These are phyloP conservation scores for Chaetomiaceae sp. DNA, from an alignment of 2,329 filamentous ascomycete genomes.

Conservation along the genomic window DNA sequence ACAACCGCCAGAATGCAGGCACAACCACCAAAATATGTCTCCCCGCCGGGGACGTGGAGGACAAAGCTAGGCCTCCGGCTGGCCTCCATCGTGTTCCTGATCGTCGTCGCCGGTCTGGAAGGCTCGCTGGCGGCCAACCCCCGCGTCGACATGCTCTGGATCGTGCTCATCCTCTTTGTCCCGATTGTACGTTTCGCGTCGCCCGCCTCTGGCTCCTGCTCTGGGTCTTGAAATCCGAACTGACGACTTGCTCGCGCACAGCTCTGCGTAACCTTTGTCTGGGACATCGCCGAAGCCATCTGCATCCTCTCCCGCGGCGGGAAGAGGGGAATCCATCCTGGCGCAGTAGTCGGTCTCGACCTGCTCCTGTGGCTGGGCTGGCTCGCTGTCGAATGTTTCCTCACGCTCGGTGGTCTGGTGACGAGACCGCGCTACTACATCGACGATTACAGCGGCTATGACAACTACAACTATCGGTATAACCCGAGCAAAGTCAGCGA, in stretches of 20 bases:
- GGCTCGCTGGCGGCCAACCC: neutral
- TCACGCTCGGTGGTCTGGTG: neutral
- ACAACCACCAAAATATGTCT: slow-evolving; percentile 14
- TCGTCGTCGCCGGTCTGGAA: slow-evolving; percentile 1
- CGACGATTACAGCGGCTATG: neutral
- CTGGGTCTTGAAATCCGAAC: neutral
- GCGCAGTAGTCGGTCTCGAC: slow-evolving; percentile 25
- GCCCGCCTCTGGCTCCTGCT: neutral
- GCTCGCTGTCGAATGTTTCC: neutral
- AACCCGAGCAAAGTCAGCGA: neutral
- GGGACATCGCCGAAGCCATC: slow-evolving; percentile 13
- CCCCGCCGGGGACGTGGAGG: slow-evolving; percentile 11
- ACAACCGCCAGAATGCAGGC: neutral
- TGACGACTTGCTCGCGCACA: neutral
- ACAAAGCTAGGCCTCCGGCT: slow-evolving; percentile 8
- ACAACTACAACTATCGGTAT: neutral
- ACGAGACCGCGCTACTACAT: neutral
- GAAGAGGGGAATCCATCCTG: slow-evolving; percentile 28
- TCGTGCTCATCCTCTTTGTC: neutral
- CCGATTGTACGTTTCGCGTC: neutral
- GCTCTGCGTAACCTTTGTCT: slow-evolving; percentile 2
- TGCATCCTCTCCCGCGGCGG: slow-evolving; percentile 13
- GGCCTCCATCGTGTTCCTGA: neutral
- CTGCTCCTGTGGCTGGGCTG: slow-evolving; percentile 18
- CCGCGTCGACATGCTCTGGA: neutral